Conservation (phyloP, 2,329 filamentous ascomycete species). For the Lasiodiplodia sp. region DNA sequence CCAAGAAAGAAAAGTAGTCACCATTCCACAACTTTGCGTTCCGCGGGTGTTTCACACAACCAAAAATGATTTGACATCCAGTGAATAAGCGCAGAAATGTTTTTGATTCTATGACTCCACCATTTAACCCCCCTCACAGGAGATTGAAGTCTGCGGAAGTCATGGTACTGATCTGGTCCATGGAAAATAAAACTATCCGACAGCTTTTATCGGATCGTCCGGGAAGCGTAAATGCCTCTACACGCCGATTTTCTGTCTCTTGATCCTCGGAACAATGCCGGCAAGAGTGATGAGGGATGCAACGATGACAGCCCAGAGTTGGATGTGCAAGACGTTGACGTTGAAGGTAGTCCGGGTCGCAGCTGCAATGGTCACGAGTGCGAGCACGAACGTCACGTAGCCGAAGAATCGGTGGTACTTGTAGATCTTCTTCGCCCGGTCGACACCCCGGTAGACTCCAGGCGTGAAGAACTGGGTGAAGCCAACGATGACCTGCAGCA, state of each 20-base stretch:
- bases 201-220: neutral
- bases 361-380: conserved; percentile 76
- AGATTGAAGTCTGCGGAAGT: neutral
- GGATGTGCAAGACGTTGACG: conserved; percentile 70
- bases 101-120: too few species aligned
- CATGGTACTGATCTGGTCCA: neutral
- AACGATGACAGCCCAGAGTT: conserved; percentile 77
- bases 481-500: conserved; percentile 78
- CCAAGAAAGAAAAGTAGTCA: neutral
- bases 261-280: conserved; percentile 80
- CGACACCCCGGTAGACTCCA: conserved; percentile 75
- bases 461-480: conserved; percentile 84
- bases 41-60: neutral
- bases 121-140: too few species aligned
- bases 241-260: conserved; percentile 80
- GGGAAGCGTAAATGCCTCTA: neutral
- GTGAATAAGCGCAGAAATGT: neutral
- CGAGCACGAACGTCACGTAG: conserved; percentile 74
- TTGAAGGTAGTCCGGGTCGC: conserved; percentile 82
- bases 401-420: conserved; percentile 86
- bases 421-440: conserved; percentile 82
- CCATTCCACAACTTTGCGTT: neutral
- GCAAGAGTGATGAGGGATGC: conserved; percentile 69
- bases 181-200: neutral
- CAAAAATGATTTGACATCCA: too few species aligned